Evolutionary conservation across 176 grass and related monocot genomes (phyloP).

Genomic region (Tillandsia leiboldiana): DNA sequence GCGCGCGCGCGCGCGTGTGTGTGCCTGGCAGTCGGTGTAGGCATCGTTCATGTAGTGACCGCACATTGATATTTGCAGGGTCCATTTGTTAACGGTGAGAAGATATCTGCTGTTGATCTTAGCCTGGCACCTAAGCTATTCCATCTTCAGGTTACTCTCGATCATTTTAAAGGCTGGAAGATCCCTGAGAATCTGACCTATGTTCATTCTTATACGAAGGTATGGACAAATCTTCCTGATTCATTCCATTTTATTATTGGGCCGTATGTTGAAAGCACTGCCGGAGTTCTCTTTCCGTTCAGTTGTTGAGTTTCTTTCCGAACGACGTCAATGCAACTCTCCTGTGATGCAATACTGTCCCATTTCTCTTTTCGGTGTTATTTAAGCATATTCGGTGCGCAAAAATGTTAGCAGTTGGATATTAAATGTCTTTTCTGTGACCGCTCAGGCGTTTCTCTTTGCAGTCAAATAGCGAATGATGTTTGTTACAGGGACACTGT

Average conservation of each 20-base stretch:
- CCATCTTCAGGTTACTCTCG: constrained; percentile 56
- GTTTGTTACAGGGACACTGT: too few relatives aligned
- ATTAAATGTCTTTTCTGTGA: too few relatives aligned
- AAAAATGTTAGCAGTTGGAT: too few relatives aligned
- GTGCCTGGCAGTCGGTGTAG: neutral
- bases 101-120: constrained; percentile 48
- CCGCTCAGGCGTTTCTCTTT: too few relatives aligned
- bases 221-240: constrained; percentile 10
- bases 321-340: too few relatives aligned
- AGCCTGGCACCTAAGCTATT: constrained; percentile 74
- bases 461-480: too few relatives aligned
- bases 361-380: too few relatives aligned
- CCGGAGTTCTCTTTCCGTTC: neutral
- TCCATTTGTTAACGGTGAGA: constrained; percentile 60
- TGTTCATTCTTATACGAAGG: constrained; percentile 59
- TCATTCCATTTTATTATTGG: neutral
- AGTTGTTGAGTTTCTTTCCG: neutral
- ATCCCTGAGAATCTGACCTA: constrained; percentile 56
- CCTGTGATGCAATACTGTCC: too few relatives aligned
- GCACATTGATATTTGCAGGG: constrained; percentile 35
- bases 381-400: too few relatives aligned
- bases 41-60: neutral
- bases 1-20: too few relatives aligned
- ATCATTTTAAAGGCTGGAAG: constrained; percentile 89
- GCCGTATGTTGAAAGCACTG: neutral